Percentiles rank a stretch among this genome's conserved stretches.
Conservation (phyloP, 192 early-diverging fungal species). For the Linnemannia schmuckeri region DNA sequence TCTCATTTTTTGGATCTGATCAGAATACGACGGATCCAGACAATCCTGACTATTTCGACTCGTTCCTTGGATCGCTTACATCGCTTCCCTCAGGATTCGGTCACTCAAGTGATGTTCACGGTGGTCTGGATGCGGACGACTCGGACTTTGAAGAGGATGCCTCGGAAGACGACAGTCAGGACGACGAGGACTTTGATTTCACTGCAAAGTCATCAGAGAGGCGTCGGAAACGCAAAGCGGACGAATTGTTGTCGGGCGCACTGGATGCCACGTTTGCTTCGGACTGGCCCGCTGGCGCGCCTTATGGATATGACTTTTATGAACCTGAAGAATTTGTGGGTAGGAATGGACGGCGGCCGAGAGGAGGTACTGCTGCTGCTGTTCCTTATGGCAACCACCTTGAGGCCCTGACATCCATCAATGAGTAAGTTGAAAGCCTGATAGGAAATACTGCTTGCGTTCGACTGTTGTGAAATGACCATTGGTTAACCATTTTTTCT, state of each 20-base stretch:
- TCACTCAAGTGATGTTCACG: slow-evolving; percentile 28
- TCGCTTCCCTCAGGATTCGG: slow-evolving; percentile 8
- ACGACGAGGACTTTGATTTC: slow-evolving; percentile 31
- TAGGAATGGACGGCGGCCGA: background rate
- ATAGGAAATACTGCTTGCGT: background rate
- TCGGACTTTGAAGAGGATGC: slow-evolving; percentile 22
- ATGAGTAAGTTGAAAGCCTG: background rate
- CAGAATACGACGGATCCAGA: slow-evolving; percentile 39
- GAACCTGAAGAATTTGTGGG: background rate
- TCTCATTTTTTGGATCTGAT: background rate
- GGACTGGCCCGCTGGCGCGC: slow-evolving; percentile 3
- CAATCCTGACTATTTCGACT: slow-evolving; percentile 12
- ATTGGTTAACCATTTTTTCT: background rate
- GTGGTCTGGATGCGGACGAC: slow-evolving; percentile 35
- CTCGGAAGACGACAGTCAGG: slow-evolving; percentile 24
- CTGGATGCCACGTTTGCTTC: slow-evolving; percentile 2
- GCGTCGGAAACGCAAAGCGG: background rate
- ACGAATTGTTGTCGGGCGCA: slow-evolving; percentile 3
- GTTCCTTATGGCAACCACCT: background rate
- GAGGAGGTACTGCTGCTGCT: background rate
- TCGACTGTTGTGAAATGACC: background rate
- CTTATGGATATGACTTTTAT: slow-evolving; percentile 14
- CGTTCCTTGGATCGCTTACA: slow-evolving; percentile 12
- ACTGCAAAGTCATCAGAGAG: slow-evolving; percentile 3
- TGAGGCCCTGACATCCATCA: background rate